Conservation (phyloP, 495 filamentous ascomycete genomes). For the Penicillium cosmopolitanum region DNA sequence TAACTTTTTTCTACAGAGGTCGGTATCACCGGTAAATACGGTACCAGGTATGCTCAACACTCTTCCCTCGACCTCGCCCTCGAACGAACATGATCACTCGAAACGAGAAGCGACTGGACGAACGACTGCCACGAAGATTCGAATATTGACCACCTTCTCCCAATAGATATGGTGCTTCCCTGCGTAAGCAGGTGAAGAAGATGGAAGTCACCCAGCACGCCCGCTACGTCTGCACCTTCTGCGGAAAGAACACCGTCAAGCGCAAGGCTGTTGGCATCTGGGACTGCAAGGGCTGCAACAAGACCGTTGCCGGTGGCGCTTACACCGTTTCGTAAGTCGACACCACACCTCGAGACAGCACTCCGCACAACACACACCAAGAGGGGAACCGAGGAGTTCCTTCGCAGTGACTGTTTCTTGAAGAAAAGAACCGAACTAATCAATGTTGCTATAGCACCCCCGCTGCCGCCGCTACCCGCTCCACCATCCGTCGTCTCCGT, state of each 20-base stretch:
- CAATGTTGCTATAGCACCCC: conserved; percentile 69
- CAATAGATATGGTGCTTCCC: conserved; percentile 93
- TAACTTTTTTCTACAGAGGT: conserved; percentile 65
- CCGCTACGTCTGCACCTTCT: conserved; percentile 86
- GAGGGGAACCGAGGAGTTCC: not conserved
- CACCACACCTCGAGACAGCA: not conserved
- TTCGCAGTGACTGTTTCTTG: not conserved
- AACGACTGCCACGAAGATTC: conserved; percentile 17
- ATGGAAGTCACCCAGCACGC: conserved; percentile 99
- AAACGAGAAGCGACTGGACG: conserved; percentile 21
- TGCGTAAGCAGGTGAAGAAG: conserved; percentile 99
- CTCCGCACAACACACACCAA: too few species aligned
- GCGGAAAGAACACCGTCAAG: conserved; percentile 94
- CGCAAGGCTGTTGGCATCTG: conserved; percentile 93
- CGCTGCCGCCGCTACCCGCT: conserved; percentile 93
- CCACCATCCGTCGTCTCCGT: conserved; percentile 94
- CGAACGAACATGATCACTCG: conserved; percentile 30
- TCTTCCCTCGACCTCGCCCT: conserved; percentile 26
- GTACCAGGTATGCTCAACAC: conserved; percentile 60
- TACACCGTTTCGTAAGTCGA: conserved; percentile 92
- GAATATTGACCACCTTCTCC: conserved; percentile 33
- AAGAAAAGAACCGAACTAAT: not conserved
- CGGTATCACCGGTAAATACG: conserved; percentile 78
- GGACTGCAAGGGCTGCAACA: conserved; percentile 91
- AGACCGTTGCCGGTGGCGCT: conserved; percentile 94